These are phyloP conservation scores for Microstegium vimineum DNA, from an alignment of 176 grass and related monocot species.

Conservation along the genomic window DNA sequence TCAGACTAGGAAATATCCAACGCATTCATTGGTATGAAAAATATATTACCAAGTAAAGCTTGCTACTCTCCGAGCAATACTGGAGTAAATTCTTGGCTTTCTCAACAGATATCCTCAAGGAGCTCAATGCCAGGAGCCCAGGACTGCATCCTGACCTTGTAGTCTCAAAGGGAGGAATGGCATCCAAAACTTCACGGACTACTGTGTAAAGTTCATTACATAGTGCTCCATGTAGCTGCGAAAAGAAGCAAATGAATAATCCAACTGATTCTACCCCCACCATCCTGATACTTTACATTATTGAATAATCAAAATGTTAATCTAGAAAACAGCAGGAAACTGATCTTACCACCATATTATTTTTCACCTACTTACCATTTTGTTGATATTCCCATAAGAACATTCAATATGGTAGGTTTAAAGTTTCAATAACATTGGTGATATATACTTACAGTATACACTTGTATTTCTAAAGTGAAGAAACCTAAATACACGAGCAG, in stretches of 20 bases:
- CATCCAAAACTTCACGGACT: slow-evolving; percentile 52
- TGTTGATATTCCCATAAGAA: not conserved
- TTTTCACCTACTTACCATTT: slow-evolving; percentile 1
- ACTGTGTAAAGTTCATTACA: slow-evolving; percentile 56
- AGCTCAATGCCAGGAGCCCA: slow-evolving; percentile 60
- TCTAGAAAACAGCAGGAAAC: not conserved
- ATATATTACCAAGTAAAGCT: slow-evolving; percentile 75
- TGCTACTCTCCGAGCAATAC: slow-evolving; percentile 83
- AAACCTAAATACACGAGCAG: not conserved
- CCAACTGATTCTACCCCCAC: slow-evolving; percentile 8
- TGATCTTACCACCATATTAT: not conserved
- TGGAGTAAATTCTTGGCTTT: slow-evolving; percentile 72
- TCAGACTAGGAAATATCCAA: slow-evolving; percentile 14
- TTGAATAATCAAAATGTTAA: not conserved
- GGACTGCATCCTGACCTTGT: slow-evolving; percentile 48
- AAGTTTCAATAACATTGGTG: not conserved
- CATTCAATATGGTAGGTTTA: not conserved
- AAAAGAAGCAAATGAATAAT: slow-evolving; percentile 18
- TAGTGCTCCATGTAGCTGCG: slow-evolving; percentile 77
- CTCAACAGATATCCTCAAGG: slow-evolving; percentile 49
- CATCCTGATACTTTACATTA: not conserved
- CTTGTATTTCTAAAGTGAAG: not conserved
- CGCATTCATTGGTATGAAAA: not conserved
- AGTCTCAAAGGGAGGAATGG: slow-evolving; percentile 55
- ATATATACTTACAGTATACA: not conserved